These are phyloP conservation scores for Cladochytrium replicatum DNA, from an alignment of 192 early-diverging fungal species.

Conservation along the genomic window DNA sequence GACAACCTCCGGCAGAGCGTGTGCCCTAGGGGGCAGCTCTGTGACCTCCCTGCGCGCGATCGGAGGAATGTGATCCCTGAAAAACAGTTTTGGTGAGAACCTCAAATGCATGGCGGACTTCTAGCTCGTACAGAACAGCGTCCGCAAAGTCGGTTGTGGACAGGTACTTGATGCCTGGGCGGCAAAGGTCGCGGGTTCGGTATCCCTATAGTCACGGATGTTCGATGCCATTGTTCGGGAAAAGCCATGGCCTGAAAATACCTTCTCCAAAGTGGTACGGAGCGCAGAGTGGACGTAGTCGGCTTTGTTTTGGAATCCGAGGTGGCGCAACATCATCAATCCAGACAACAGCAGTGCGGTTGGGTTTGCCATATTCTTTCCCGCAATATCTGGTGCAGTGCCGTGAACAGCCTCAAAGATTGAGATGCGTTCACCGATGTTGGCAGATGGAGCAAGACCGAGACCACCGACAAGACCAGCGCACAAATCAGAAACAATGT, in stretches of 20 bases:
- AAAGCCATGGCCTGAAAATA: too few relatives aligned
- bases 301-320: conserved; percentile 59
- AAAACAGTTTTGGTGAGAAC: conserved; percentile 1
- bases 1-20: too few relatives aligned
- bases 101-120: conserved; percentile 7
- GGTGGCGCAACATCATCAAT: conserved; percentile 86
- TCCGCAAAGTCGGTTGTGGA: conserved; percentile 9
- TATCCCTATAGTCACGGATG: too few relatives aligned
- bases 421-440: conserved; percentile 82
- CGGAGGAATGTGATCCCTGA: background rate
- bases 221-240: too few relatives aligned
- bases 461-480: conserved; percentile 87
- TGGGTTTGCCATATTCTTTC: conserved; percentile 68
- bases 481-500: conserved; percentile 87
- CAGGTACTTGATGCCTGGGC: background rate
- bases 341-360: conserved; percentile 75
- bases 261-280: conserved; percentile 1
- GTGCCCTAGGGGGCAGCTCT: too few relatives aligned
- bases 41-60: conserved; percentile 1
- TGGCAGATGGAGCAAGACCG: conserved; percentile 83
- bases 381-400: conserved; percentile 78
- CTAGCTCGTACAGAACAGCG: conserved; percentile 5
- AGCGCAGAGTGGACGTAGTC: conserved; percentile 14
- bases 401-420: conserved; percentile 78
- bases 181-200: conserved; percentile 10